phyloP scores from a whole-genome alignment of 2,329 filamentous ascomycete species.

The Penicillium olsonii region DNA sequence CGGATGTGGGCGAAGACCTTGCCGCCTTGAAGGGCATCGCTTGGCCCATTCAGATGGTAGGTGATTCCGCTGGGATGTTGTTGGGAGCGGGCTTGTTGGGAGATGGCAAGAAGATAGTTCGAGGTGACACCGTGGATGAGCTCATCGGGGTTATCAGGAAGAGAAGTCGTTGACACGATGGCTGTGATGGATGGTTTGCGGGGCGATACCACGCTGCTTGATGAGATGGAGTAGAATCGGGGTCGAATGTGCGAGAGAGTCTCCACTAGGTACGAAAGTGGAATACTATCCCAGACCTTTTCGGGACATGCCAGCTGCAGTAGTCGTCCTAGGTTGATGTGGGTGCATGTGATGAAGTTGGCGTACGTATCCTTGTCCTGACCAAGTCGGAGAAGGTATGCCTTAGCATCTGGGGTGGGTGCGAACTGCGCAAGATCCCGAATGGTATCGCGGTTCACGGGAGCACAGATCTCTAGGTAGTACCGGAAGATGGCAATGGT shows the following conservation, averaged over 20 bases:
- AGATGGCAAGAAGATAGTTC: constrained; percentile 80
- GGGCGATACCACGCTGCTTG: constrained; percentile 54
- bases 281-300: constrained; percentile 73
- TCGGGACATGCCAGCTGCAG: constrained; percentile 64
- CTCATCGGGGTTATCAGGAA: constrained; percentile 68
- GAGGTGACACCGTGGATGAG: constrained; percentile 87
- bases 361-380: constrained; percentile 86
- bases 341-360: constrained; percentile 70
- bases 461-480: constrained; percentile 88
- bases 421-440: constrained; percentile 80
- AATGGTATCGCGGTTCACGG: constrained; percentile 88
- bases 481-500: constrained; percentile 83
- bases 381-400: constrained; percentile 78
- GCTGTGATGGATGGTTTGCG: constrained; percentile 70
- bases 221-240: constrained; percentile 95
- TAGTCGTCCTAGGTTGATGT: constrained; percentile 61
- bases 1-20: constrained; percentile 89
- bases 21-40: constrained; percentile 87
- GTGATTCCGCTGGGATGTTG: constrained; percentile 76
- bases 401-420: constrained; percentile 74
- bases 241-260: constrained; percentile 84
- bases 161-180: constrained; percentile 75
- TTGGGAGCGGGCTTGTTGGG: constrained; percentile 60
- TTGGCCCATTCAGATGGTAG: constrained; percentile 79
- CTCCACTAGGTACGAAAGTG: constrained; percentile 87